phyloP scores from a whole-genome alignment of 1,139 yeast species.

The Groenewaldozyma auringiensis region DNA sequence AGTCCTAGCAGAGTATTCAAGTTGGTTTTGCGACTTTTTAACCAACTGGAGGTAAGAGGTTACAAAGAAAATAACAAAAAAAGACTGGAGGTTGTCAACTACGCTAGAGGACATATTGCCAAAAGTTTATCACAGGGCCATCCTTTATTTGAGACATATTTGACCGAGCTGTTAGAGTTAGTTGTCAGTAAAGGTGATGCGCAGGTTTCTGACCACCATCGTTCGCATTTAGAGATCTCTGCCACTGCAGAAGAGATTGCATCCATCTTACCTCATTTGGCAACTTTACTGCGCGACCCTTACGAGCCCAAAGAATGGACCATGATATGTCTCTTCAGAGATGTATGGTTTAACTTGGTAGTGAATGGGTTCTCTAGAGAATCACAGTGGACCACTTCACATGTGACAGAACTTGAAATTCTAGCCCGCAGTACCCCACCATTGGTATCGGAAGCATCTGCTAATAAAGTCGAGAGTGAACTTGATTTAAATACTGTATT shows the following conservation, averaged over 20 bases:
- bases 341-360: constrained; percentile 91
- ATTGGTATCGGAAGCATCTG: constrained; percentile 76
- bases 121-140: constrained; percentile 27
- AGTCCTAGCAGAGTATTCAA: constrained; percentile 56
- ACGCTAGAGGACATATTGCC: constrained; percentile 37
- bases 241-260: constrained; percentile 72
- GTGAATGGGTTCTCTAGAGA: constrained; percentile 76
- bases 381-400: constrained; percentile 47
- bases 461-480: constrained; percentile 85
- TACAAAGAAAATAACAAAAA: constrained; percentile 15
- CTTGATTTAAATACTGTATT: constrained; percentile 86
- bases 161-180: constrained; percentile 57
- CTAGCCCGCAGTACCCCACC: constrained; percentile 91
- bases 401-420: constrained; percentile 45
- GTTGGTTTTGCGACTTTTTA: constrained; percentile 41
- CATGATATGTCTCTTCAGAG: constrained; percentile 58
- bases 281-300: constrained; percentile 60
- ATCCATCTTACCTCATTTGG: constrained; percentile 62
- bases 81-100: constrained; percentile 23
- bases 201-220: constrained; percentile 68
- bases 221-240: constrained; percentile 71
- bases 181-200: constrained; percentile 79
- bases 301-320: constrained; percentile 39
- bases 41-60: constrained; percentile 24
- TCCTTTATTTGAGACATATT: constrained; percentile 49